Evolutionary conservation across 2,329 filamentous ascomycete genomes (phyloP).

Genomic region (Colletotrichum echinochloae): DNA sequence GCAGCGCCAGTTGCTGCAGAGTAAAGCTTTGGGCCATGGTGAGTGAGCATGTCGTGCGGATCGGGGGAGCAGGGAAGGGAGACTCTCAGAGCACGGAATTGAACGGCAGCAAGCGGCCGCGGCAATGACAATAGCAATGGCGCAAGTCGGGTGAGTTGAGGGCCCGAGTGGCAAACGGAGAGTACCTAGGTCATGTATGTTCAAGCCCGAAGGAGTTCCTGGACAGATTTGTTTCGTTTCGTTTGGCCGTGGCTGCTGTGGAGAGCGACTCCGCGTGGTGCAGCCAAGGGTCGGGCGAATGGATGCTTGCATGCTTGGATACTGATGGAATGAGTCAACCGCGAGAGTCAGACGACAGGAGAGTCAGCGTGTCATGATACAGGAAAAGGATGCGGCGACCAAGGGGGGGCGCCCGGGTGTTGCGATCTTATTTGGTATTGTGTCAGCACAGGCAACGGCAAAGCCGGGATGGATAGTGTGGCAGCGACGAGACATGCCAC

Average conservation of each 20-base stretch:
- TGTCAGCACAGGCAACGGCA: conserved; percentile 1
- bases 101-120: background rate
- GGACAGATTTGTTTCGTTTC: background rate
- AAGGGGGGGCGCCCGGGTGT: background rate
- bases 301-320: background rate
- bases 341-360: conserved; percentile 17
- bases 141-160: background rate
- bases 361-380: conserved; percentile 28
- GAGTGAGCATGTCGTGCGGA: background rate
- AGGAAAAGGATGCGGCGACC: background rate
- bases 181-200: background rate
- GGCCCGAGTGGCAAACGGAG: conserved; percentile 13
- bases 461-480: background rate
- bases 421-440: background rate
- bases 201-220: background rate
- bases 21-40: background rate
- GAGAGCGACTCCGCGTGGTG: background rate
- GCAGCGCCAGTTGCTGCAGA: background rate
- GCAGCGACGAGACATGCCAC: background rate
- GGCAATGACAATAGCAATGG: conserved; percentile 18
- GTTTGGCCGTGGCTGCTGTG: background rate
- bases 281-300: background rate
- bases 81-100: background rate
- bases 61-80: background rate
- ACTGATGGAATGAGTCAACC: conserved; percentile 17